These are phyloP conservation scores for Alternaria panax DNA, from an alignment of 2,329 filamentous ascomycete species.

Conservation along the genomic window DNA sequence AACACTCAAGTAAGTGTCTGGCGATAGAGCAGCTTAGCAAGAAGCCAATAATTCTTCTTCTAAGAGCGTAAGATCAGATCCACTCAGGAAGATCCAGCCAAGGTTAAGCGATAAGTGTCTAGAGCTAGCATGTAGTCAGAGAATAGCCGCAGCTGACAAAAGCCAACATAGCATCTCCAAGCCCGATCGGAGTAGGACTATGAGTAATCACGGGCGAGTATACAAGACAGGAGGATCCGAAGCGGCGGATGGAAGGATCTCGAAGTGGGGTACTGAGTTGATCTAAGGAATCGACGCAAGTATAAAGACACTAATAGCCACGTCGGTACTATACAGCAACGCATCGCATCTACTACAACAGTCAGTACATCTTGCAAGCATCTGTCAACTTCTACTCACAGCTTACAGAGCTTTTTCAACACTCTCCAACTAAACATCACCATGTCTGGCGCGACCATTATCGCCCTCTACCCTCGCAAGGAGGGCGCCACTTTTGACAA, in stretches of 20 bases:
- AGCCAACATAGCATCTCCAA: neutral
- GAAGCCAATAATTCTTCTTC: neutral
- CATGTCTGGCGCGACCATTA: constrained; percentile 26
- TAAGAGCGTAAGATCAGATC: neutral
- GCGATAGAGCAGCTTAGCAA: neutral
- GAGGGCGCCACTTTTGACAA: constrained; percentile 55
- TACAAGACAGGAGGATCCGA: neutral
- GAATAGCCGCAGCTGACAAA: neutral
- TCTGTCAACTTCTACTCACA: neutral
- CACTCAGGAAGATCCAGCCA: constrained; percentile 4
- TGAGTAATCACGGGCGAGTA: neutral
- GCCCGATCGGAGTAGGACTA: neutral
- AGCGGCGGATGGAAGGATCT: constrained; percentile 22
- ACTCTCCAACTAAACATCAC: constrained; percentile 3
- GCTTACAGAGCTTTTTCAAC: neutral
- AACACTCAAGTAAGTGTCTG: neutral
- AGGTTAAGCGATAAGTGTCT: neutral
- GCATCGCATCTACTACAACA: neutral
- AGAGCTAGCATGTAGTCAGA: neutral
- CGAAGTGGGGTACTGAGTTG: constrained; percentile 23
- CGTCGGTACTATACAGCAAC: constrained; percentile 1
- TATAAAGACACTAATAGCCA: constrained; percentile 17
- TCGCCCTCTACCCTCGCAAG: constrained; percentile 54
- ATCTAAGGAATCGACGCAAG: neutral
- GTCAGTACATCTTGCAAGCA: constrained; percentile 1